phyloP scores from a whole-genome alignment of 805 yeast genomes.

The Peterozyma xylosa region DNA sequence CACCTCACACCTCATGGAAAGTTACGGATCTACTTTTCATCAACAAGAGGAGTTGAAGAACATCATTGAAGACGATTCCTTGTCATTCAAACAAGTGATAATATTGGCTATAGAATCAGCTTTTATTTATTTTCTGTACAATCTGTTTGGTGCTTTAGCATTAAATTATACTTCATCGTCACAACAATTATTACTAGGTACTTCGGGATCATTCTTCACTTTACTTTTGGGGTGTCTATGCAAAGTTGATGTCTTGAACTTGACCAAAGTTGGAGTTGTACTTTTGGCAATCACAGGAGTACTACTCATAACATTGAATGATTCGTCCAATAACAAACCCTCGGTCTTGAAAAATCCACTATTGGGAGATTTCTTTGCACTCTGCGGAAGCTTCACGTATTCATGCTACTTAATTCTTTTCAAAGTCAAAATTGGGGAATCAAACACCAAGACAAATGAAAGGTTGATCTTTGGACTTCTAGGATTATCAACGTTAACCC shows the following conservation, averaged over 20 bases:
- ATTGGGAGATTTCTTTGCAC: constrained; percentile 38
- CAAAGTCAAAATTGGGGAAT: constrained; percentile 36
- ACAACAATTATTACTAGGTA: constrained; percentile 41
- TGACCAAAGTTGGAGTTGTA: constrained; percentile 34
- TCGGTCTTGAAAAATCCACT: constrained; percentile 21
- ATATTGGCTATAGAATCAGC: constrained; percentile 31
- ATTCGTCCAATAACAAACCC: constrained; percentile 4
- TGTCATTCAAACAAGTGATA: constrained; percentile 22
- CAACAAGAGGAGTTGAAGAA: neutral
- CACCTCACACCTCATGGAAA: too few species aligned
- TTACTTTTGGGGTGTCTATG: constrained; percentile 32
- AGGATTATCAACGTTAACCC: constrained; percentile 32
- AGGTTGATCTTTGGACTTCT: constrained; percentile 37
- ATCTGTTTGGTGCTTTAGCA: constrained; percentile 31
- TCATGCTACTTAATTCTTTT: constrained; percentile 36
- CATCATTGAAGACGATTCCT: neutral
- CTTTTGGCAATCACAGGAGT: constrained; percentile 39
- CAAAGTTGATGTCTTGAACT: constrained; percentile 33
- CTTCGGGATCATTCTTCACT: constrained; percentile 45
- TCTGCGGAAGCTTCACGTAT: constrained; percentile 38
- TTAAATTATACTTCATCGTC: constrained; percentile 45
- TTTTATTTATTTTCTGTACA: constrained; percentile 32
- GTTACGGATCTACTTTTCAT: neutral
- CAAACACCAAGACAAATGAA: constrained; percentile 35
- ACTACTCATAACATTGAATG: constrained; percentile 31